A percentile compares a stretch with the other conserved stretches of the same genome.
Evolutionary conservation across 1,139 yeast genomes (phyloP).

Genomic region (Scheffersomyces titani): DNA sequence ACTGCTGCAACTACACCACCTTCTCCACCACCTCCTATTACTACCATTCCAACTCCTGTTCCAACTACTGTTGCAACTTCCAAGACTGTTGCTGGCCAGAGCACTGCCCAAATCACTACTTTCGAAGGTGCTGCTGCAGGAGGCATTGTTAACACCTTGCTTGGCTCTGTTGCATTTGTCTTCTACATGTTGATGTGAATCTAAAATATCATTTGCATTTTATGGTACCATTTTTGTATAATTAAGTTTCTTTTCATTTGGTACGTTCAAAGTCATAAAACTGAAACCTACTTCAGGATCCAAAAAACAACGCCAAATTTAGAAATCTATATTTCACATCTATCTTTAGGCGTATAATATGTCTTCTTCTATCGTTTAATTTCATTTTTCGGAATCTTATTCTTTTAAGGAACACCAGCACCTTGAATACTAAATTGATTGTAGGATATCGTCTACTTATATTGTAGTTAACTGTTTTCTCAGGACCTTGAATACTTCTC

Average conservation of each 20-base stretch:
- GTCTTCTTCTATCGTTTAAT: not conserved
- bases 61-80: slow-evolving; percentile 1
- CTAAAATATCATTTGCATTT: no score
- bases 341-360: not conserved
- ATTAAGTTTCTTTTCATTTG: not conserved
- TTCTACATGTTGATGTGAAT: not conserved
- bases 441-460: no score
- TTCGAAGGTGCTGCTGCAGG: not conserved
- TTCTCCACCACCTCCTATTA: not conserved
- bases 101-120: not conserved
- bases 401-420: no score
- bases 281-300: not conserved
- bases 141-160: not conserved
- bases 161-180: not conserved
- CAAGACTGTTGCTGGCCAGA: slow-evolving; percentile 2
- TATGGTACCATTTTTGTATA: no score
- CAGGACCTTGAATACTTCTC: no score
- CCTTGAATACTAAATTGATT: no score
- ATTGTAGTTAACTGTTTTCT: no score
- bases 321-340: not conserved
- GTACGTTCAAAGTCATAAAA: not conserved
- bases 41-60: slow-evolving; percentile 24
- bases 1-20: not conserved
- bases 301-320: not conserved
- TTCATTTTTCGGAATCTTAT: not conserved